Evolutionary conservation across 331 rosid species (phyloP).

Genomic region (Acacia pycnantha): DNA sequence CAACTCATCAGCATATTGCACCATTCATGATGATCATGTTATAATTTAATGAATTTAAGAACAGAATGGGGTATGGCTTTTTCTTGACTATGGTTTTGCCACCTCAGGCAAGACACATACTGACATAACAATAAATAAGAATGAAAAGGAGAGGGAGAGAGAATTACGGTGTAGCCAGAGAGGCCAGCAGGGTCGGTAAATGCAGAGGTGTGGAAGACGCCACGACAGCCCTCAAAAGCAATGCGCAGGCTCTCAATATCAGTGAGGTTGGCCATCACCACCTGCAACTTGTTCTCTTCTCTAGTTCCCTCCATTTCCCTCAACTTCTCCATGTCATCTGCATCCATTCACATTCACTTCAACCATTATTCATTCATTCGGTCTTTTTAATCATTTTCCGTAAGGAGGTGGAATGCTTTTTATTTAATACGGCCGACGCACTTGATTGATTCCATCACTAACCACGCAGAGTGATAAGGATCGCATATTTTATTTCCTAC

Average conservation of each 20-base stretch:
- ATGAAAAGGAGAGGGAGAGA: background rate
- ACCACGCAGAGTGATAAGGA: background rate
- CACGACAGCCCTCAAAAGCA: constrained; percentile 85
- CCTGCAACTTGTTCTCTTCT: constrained; percentile 22
- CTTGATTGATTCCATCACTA: background rate
- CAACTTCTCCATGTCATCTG: constrained; percentile 70
- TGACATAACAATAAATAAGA: no score
- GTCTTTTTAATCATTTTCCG: background rate
- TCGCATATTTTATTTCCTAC: background rate
- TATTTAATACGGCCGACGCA: background rate
- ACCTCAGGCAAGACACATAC: background rate
- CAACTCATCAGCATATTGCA: background rate
- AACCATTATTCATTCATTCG: background rate
- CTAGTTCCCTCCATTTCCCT: constrained; percentile 47
- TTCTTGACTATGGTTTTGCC: background rate
- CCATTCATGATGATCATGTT: background rate
- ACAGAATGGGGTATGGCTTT: background rate
- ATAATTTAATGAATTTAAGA: background rate
- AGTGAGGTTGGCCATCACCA: constrained; percentile 48
- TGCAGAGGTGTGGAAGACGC: constrained; percentile 82
- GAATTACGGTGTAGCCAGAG: constrained; percentile 83
- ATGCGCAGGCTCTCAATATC: constrained; percentile 48
- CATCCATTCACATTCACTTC: background rate
- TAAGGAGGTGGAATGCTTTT: background rate
- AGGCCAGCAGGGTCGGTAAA: constrained; percentile 85